A percentile compares a stretch with the other conserved stretches of the same genome.
Evolutionary conservation across 2,329 filamentous ascomycete genomes (phyloP).

Genomic region (Sporothrix schenckii): DNA sequence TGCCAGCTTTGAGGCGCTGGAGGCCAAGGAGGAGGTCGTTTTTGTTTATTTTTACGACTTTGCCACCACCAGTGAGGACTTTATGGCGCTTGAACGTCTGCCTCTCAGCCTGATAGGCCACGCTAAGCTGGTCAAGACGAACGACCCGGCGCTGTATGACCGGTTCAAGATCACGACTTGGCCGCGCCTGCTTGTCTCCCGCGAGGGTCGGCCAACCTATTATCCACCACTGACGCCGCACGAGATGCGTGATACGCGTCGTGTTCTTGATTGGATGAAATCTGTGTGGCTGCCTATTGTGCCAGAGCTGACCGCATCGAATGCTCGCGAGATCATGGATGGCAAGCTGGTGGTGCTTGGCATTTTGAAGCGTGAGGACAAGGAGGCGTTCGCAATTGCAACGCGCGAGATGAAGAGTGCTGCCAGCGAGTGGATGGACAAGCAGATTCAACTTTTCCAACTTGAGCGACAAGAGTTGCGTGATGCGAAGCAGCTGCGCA

Average conservation of each 20-base stretch:
- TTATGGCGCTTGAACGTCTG: constrained; percentile 81
- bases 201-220: constrained; percentile 87
- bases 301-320: constrained; percentile 86
- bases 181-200: constrained; percentile 87
- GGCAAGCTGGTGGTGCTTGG: constrained; percentile 93
- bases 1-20: constrained; percentile 74
- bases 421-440: constrained; percentile 97
- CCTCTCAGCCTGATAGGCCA: constrained; percentile 87
- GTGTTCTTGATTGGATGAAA: constrained; percentile 89
- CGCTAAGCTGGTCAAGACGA: constrained; percentile 89
- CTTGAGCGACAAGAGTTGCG: constrained; percentile 90
- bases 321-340: constrained; percentile 93
- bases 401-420: constrained; percentile 93
- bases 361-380: constrained; percentile 77
- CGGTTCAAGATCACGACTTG: constrained; percentile 96
- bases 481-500: constrained; percentile 90
- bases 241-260: constrained; percentile 86
- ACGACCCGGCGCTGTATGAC: constrained; percentile 72
- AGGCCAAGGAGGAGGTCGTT: constrained; percentile 91
- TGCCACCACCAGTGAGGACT: constrained; percentile 90
- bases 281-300: constrained; percentile 95
- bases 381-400: constrained; percentile 75
- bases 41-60: constrained; percentile 98
- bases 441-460: constrained; percentile 88
- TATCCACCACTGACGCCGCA: constrained; percentile 84